Evolutionary conservation across 257 asterid species (phyloP).

Genomic region (Ballota nigra): DNA sequence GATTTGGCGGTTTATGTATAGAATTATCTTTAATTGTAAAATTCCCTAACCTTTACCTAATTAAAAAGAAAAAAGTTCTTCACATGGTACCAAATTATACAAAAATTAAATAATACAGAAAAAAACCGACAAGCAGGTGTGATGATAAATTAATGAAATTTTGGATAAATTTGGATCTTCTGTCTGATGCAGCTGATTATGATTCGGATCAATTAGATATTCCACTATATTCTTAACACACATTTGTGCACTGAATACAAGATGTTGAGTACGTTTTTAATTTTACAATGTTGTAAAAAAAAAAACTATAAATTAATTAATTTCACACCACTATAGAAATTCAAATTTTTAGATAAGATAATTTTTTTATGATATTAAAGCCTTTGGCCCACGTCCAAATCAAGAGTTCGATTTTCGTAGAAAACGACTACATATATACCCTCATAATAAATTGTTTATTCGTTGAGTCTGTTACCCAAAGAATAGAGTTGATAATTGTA

Average conservation of each 20-base stretch:
- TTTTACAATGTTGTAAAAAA: not conserved
- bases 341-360: too few species aligned
- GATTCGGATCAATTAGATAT: too few species aligned
- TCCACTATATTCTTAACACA: not conserved
- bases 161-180: not conserved
- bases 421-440: too few species aligned
- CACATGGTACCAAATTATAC: slow-evolving; percentile 18
- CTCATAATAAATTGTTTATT: too few species aligned
- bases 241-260: not conserved
- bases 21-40: slow-evolving; percentile 8
- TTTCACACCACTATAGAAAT: too few species aligned
- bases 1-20: slow-evolving; percentile 20
- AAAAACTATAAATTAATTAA: too few species aligned
- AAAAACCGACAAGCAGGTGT: not conserved
- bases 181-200: not conserved
- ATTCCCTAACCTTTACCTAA: slow-evolving; percentile 4
- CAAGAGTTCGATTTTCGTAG: too few species aligned
- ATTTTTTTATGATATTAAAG: too few species aligned
- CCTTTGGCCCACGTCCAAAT: too few species aligned
- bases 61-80: slow-evolving; percentile 15
- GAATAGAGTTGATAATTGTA: too few species aligned
- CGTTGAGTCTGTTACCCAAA: too few species aligned
- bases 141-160: not conserved
- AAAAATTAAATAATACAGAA: not conserved
- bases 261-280: not conserved